Base-by-base conservation (phyloP, 2,329 filamentous ascomycete species). In the Ceratocystis harringtonii region DNA sequence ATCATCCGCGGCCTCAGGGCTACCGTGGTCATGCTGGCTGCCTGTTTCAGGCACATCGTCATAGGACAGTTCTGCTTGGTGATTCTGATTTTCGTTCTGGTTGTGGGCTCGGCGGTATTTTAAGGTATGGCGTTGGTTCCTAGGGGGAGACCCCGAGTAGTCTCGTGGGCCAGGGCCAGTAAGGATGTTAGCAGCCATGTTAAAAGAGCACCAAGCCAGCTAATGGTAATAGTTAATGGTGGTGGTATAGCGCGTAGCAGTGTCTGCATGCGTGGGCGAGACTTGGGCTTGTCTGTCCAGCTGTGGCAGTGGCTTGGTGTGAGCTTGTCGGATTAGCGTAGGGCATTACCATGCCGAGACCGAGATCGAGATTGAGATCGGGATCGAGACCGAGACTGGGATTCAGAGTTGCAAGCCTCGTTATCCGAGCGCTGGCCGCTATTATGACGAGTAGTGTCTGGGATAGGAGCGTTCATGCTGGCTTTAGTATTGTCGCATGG, bases 281-380 rank as follows among this genome's bases (percentile, higher is more conserved):
- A n/a, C 58, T 50, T 62, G 44, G 44, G 57, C 41, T 66, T n/a
- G 52, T 63, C 28, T 60, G 19, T 44, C 41, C 22, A 60, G 57
- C 62, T 41, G n/a, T 50, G 62, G 45, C 45, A 64, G 48, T 52
- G 32, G 41, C 48, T 50, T 64, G 62, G 45, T 55, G 45, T 36
- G n/a, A 36, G n/a, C 30, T 43, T 57, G 63, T 73, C 70, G 65
- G 61, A 63, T 65, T 60, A 65, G 66, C 65, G 61, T 43, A 57
- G 58, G 60, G 67, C 72, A 77, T 78, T 78, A 78, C 77, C 79
- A 77, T 80, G 78, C 76, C 78, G 76, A 75, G 76, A 75, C 74
- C 74, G 77, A 71, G 76, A 73, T 73, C 52, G 41, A 30, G 55
- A 58, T 19, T 30, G 55, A 36, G 55, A 58, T 19, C 55, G 55